Conservation (phyloP, 805 yeast genomes). For the Jamesozyma rosinii region DNA sequence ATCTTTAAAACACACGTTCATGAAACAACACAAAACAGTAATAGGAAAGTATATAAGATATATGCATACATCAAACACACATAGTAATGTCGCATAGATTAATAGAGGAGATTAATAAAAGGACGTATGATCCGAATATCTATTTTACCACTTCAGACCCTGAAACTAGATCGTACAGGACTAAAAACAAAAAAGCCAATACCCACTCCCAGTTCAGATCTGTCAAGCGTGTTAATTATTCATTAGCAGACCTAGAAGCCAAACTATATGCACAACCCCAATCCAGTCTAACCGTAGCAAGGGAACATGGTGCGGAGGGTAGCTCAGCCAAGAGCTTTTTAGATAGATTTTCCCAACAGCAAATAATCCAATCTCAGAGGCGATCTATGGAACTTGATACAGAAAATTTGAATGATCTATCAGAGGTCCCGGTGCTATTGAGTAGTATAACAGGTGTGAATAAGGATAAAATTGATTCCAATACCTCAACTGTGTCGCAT, state of each 20-base stretch:
- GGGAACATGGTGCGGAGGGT: slow-evolving; percentile 5
- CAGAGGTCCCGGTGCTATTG: slow-evolving; percentile 25
- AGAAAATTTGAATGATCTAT: slow-evolving; percentile 22
- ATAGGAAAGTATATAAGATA: too few relatives aligned
- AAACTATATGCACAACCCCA: slow-evolving; percentile 16
- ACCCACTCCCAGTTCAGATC: slow-evolving; percentile 19
- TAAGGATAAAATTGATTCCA: slow-evolving; percentile 25
- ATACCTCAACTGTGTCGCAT: slow-evolving; percentile 8
- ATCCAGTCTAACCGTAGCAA: neutral
- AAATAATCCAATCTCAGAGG: slow-evolving; percentile 26
- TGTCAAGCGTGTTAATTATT: slow-evolving; percentile 28
- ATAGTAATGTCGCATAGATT: slow-evolving; percentile 5
- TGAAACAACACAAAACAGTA: too few relatives aligned
- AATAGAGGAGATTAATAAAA: slow-evolving; percentile 29
- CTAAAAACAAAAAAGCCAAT: slow-evolving; percentile 12
- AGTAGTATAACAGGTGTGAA: slow-evolving; percentile 26
- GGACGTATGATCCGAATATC: slow-evolving; percentile 27
- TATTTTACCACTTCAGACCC: slow-evolving; percentile 25
- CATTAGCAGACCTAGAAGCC: slow-evolving; percentile 29
- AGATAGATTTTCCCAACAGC: slow-evolving; percentile 23
- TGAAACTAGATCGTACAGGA: slow-evolving; percentile 14
- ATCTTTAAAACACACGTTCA: too few relatives aligned
- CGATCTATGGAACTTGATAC: slow-evolving; percentile 29
- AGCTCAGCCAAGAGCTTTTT: slow-evolving; percentile 9
- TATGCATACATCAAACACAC: too few relatives aligned